phyloP scores from a whole-genome alignment of 495 filamentous ascomycete genomes.

The Aspergillus mulundensis region DNA sequence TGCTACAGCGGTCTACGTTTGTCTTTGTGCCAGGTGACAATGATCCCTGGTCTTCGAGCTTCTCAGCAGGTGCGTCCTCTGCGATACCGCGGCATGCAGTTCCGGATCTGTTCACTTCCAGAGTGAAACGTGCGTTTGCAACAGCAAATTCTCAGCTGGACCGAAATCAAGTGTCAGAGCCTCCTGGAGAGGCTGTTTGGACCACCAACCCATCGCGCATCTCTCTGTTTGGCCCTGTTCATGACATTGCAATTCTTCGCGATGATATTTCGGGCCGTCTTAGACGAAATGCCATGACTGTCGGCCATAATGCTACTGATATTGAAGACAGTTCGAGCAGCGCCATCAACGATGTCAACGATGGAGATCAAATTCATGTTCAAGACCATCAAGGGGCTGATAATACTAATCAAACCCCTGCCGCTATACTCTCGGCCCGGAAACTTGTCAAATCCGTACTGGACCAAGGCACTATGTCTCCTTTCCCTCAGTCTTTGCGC shows the following conservation, averaged over 20 bases:
- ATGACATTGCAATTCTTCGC: conserved; percentile 80
- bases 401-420: conserved; percentile 29
- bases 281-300: conserved; percentile 67
- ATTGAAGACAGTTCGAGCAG: conserved; percentile 21
- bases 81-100: conserved; percentile 68
- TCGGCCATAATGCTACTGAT: conserved; percentile 20
- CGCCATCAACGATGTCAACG: conserved; percentile 6
- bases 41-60: conserved; percentile 87
- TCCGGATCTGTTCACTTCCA: conserved; percentile 81
- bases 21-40: conserved; percentile 94
- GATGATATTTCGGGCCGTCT: conserved; percentile 80
- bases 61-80: conserved; percentile 75
- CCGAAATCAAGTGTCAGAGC: conserved; percentile 34
- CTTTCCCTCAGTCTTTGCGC: conserved; percentile 70
- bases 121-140: conserved; percentile 75
- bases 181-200: conserved; percentile 73
- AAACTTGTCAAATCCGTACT: conserved; percentile 86
- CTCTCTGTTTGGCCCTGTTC: conserved; percentile 74
- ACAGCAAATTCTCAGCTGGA: conserved; percentile 64
- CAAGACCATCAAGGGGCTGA: conserved; percentile 16
- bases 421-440: conserved; percentile 59
- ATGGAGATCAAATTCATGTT: conserved; percentile 9
- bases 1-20: conserved; percentile 77
- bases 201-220: conserved; percentile 80
- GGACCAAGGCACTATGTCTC: conserved; percentile 85